Evolutionary conservation across 371 early-diverging fungal genomes (phyloP), one percentile per base, ranked within the genome.

Genomic region (Chytridium lagenaria): DNA sequence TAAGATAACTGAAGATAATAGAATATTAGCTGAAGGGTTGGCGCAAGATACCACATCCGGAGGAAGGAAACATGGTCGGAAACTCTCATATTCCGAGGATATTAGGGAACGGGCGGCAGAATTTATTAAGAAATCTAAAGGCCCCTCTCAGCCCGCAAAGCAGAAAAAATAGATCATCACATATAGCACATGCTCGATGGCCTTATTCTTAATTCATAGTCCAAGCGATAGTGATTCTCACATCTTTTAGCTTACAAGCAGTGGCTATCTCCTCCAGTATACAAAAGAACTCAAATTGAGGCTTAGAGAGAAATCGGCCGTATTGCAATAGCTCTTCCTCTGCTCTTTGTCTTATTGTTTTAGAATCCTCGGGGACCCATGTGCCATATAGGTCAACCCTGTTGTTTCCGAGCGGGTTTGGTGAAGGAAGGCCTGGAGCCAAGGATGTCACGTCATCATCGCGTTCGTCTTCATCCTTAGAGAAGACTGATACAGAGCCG

Each of bases 371-470:
- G 2, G 67, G 61, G 2, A 22, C 28, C 76, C 76, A 76, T 44
- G 61, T 63, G 3, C 76, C 76, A 50, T 61, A 71, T 1, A 71
- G 22, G 23, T 76, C 71, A 31, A 71, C 31, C 22, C 68, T 64
- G 5, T 30, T 40, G 19, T 19, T 28, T 5, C 33, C 30, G 33
- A 33, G n/a, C 23, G 68, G 51, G 40, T 71, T 70, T 26, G 75
- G 75, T 19, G 71, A 70, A 3, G 75, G 75, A 16, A 75, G 38
- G 31, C 55, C 75, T 26, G 75, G 75, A n/a, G 75, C 75, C 55
- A 75, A 31, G 22, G 71, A 70, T 39, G 75, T 70, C 40, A 75
- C 71, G 28, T 75, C 75, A 15, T 75, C 75, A n/a, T 59, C 33
- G 19, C 16, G 31, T 5, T 50, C 69, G 5, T 70, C 66, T 3